These are phyloP conservation scores for Pelagophyceae sp. DNA, from an alignment of 352 stramenopile genomes.

Conservation along the genomic window DNA sequence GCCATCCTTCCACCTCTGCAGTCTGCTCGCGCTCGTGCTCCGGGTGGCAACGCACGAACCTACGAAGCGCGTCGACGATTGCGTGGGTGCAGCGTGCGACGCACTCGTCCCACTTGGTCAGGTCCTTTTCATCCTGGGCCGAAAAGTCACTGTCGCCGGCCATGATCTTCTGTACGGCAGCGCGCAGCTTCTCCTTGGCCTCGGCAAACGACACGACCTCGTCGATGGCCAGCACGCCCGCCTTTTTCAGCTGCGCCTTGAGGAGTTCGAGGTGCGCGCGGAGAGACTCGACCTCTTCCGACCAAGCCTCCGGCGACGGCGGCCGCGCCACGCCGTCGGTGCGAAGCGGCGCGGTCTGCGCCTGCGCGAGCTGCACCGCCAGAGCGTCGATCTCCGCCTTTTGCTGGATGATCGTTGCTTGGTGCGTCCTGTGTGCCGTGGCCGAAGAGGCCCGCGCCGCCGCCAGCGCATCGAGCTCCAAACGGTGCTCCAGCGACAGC, in stretches of 20 bases:
- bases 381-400: background rate
- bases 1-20: background rate
- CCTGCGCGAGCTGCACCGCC: background rate
- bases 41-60: conserved; percentile 2
- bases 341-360: too few species aligned
- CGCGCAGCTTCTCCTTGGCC: background rate
- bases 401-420: too few species aligned
- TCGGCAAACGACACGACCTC: background rate
- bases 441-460: too few species aligned
- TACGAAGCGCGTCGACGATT: too few species aligned
- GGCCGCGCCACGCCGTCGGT: background rate
- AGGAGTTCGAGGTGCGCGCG: background rate
- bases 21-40: background rate
- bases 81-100: too few species aligned
- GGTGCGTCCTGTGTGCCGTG: too few species aligned
- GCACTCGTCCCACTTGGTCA: background rate
- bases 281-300: background rate
- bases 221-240: background rate
- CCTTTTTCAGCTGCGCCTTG: background rate
- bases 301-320: background rate
- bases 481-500: too few species aligned
- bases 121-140: background rate
- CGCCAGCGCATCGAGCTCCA: too few species aligned
- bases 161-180: background rate
- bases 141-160: too few species aligned